phyloP scores from a whole-genome alignment of 306 rosid genomes.

The Fagus sylvatica region DNA sequence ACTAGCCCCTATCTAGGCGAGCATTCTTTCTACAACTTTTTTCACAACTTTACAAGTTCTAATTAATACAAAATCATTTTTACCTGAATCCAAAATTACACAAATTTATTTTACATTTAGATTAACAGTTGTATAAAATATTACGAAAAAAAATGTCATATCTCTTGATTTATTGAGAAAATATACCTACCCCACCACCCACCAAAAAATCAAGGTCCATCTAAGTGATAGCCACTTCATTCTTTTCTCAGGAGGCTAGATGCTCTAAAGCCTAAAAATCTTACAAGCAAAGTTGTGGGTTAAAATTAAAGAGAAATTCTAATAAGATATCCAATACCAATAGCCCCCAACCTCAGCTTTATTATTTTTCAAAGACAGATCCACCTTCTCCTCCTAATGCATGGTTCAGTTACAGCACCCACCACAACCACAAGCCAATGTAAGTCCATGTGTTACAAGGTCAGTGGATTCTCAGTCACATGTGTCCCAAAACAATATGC shows the following conservation, averaged over 20 bases:
- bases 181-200: background rate
- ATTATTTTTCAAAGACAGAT: background rate
- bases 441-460: no score
- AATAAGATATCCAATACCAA: background rate
- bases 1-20: no score
- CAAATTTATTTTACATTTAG: no score
- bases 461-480: background rate
- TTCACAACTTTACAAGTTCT: no score
- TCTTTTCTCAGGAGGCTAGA: background rate
- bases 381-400: no score
- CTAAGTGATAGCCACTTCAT: background rate
- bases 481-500: background rate
- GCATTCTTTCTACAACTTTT: no score
- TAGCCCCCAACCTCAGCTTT: background rate
- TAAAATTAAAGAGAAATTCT: background rate
- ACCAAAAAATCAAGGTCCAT: background rate
- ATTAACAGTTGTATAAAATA: no score
- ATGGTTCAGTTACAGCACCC: background rate
- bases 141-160: no score
- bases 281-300: background rate
- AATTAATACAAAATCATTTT: no score
- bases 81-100: no score
- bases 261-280: background rate
- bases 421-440: background rate
- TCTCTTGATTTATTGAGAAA: no score